A percentile compares a stretch with the other conserved stretches of the same genome.
Evolutionary conservation across 2,329 filamentous ascomycete genomes (phyloP).

Genomic region (Reticulascus tulasneorum): DNA sequence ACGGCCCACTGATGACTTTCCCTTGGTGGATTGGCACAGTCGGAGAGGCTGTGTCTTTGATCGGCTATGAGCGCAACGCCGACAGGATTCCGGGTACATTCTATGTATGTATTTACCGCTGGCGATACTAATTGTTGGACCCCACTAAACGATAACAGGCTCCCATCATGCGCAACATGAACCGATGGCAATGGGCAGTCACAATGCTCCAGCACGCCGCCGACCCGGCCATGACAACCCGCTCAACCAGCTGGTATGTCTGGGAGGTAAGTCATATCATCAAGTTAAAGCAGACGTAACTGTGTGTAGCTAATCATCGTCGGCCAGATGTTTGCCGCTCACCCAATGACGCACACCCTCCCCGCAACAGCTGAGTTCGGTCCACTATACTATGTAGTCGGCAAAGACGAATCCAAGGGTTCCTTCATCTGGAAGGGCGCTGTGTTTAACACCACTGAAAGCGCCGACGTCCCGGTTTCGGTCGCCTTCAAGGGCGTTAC

Average conservation of each 20-base stretch:
- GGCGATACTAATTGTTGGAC: not conserved
- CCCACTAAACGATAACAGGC: no score
- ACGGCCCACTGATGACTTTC: conserved; percentile 39
- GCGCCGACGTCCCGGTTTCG: conserved; percentile 38
- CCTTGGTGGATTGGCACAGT: conserved; percentile 59
- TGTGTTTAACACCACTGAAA: conserved; percentile 47
- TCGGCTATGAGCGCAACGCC: conserved; percentile 62
- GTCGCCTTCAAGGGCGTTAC: conserved; percentile 40
- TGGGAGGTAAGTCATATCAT: conserved; percentile 28
- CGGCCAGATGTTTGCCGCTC: conserved; percentile 44
- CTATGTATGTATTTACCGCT: conserved; percentile 27
- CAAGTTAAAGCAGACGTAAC: not conserved
- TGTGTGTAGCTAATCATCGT: conserved; percentile 16
- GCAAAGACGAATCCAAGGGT: conserved; percentile 35
- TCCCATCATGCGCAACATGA: conserved; percentile 44
- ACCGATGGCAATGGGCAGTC: conserved; percentile 48
- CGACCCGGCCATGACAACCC: conserved; percentile 43
- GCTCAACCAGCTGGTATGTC: conserved; percentile 45
- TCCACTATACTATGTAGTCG: conserved; percentile 48
- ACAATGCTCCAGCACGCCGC: conserved; percentile 47
- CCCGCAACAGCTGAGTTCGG: conserved; percentile 37
- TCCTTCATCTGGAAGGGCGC: conserved; percentile 47
- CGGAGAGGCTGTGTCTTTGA: conserved; percentile 60
- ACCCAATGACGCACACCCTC: conserved; percentile 42
- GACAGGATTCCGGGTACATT: conserved; percentile 52